Conservation (phyloP, 2,329 filamentous ascomycete genomes). For the Conoideocrella luteorostrata region DNA sequence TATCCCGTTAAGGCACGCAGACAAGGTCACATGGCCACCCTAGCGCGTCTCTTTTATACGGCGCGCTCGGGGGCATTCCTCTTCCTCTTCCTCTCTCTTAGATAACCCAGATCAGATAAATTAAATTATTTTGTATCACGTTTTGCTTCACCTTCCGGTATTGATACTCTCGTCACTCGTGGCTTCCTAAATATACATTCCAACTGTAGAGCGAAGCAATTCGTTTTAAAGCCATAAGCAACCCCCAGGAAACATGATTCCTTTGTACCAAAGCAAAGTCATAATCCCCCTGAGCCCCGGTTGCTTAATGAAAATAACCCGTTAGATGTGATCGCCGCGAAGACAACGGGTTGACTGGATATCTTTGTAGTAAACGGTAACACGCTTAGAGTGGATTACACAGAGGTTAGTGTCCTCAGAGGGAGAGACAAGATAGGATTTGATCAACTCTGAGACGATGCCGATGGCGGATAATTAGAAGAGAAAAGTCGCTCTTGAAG, state of each 20-base stretch:
- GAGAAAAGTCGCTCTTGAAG: slow-evolving; percentile 89
- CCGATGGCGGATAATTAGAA: slow-evolving; percentile 99
- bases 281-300: slow-evolving; percentile 27
- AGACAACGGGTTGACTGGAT: slow-evolving; percentile 95
- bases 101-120: too few species aligned
- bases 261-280: slow-evolving; percentile 33
- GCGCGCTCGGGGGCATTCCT: too few species aligned
- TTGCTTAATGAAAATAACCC: not conserved
- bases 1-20: too few species aligned
- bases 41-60: too few species aligned
- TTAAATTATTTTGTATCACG: too few species aligned
- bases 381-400: slow-evolving; percentile 98
- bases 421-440: slow-evolving; percentile 96
- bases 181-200: slow-evolving; percentile 44
- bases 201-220: slow-evolving; percentile 30
- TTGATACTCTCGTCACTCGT: too few species aligned
- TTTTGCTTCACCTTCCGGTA: too few species aligned
- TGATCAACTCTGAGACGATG: slow-evolving; percentile 95
- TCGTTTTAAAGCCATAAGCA: slow-evolving; percentile 40
- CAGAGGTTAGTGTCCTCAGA: slow-evolving; percentile 99
- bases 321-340: slow-evolving; percentile 85
- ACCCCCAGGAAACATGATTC: slow-evolving; percentile 33
- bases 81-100: too few species aligned
- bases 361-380: slow-evolving; percentile 96
- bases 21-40: too few species aligned